Evolutionary conservation across 164 flowering plant species (phyloP).

Genomic region (Cinnamomum chago): DNA sequence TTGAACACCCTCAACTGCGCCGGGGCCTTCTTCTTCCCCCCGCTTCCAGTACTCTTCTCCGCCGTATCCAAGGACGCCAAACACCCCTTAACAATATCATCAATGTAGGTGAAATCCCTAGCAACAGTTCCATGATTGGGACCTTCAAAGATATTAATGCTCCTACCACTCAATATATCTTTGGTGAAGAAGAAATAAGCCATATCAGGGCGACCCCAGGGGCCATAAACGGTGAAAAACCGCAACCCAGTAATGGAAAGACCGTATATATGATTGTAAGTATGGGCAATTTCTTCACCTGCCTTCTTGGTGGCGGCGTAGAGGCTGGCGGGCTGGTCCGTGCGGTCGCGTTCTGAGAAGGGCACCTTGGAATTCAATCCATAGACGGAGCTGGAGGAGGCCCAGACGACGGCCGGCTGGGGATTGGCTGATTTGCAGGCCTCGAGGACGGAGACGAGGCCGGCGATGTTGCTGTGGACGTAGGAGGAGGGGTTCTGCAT

Average conservation of each 20-base stretch:
- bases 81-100: slow-evolving; percentile 74
- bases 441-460: slow-evolving; percentile 70
- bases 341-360: slow-evolving; percentile 76
- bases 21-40: slow-evolving; percentile 86
- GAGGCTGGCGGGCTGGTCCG: slow-evolving; percentile 92
- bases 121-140: slow-evolving; percentile 86
- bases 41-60: slow-evolving; percentile 78
- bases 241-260: slow-evolving; percentile 85
- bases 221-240: slow-evolving; percentile 92
- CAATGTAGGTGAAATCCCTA: slow-evolving; percentile 86
- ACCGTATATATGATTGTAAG: slow-evolving; percentile 83
- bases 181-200: slow-evolving; percentile 87
- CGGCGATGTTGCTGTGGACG: slow-evolving; percentile 90
- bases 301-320: slow-evolving; percentile 97
- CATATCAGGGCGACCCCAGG: slow-evolving; percentile 97
- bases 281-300: slow-evolving; percentile 84
- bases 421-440: slow-evolving; percentile 79
- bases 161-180: slow-evolving; percentile 78
- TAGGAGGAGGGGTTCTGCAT: slow-evolving; percentile 88
- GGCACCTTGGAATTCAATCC: slow-evolving; percentile 86
- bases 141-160: slow-evolving; percentile 70
- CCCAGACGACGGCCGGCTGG: slow-evolving; percentile 94
- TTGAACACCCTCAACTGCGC: slow-evolving; percentile 84
- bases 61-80: slow-evolving; percentile 66
- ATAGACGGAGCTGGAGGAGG: slow-evolving; percentile 84